A percentile compares a stretch with the other conserved stretches of the same genome.
Conservation (phyloP, 2,329 filamentous ascomycete genomes). For the Rosellinia necatrix region DNA sequence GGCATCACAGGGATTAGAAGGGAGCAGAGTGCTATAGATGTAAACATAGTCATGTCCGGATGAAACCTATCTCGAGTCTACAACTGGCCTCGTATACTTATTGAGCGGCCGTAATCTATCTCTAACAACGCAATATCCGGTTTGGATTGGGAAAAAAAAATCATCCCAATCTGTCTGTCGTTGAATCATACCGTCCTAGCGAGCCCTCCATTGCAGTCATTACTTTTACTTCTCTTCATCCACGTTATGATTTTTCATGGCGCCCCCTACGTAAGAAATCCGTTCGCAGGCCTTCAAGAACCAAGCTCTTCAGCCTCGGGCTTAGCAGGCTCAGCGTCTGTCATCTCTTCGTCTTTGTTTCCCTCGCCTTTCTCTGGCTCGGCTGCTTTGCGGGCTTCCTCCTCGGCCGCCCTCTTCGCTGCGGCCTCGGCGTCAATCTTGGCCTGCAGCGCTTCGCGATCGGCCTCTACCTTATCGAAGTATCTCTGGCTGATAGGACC, state of each 20-base stretch:
- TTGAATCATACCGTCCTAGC: conserved; percentile 15
- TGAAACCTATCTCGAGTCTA: conserved; percentile 26
- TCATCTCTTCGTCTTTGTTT: conserved; percentile 65
- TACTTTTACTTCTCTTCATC: conserved; percentile 19
- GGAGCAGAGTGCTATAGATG: background rate
- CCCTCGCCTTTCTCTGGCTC: conserved; percentile 58
- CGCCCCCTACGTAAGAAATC: background rate
- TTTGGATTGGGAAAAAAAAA: conserved; percentile 3
- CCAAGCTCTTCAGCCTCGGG: conserved; percentile 55
- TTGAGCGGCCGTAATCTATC: conserved; percentile 25
- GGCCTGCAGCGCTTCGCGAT: conserved; percentile 79
- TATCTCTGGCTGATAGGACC: conserved; percentile 93
- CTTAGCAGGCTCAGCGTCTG: conserved; percentile 61
- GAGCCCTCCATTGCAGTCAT: conserved; percentile 21
- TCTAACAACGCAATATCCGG: conserved; percentile 25
- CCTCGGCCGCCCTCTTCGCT: conserved; percentile 69
- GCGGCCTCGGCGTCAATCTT: conserved; percentile 77
- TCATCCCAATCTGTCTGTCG: conserved; percentile 11
- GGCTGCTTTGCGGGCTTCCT: conserved; percentile 39
- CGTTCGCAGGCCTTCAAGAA: too few species aligned
- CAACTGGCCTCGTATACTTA: conserved; percentile 17
- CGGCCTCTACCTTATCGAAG: conserved; percentile 90
- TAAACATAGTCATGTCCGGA: conserved; percentile 23
- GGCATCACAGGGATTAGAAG: background rate
- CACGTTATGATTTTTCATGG: background rate